phyloP scores from a whole-genome alignment of 805 yeast species.

The Yamadazyma nakazawae region DNA sequence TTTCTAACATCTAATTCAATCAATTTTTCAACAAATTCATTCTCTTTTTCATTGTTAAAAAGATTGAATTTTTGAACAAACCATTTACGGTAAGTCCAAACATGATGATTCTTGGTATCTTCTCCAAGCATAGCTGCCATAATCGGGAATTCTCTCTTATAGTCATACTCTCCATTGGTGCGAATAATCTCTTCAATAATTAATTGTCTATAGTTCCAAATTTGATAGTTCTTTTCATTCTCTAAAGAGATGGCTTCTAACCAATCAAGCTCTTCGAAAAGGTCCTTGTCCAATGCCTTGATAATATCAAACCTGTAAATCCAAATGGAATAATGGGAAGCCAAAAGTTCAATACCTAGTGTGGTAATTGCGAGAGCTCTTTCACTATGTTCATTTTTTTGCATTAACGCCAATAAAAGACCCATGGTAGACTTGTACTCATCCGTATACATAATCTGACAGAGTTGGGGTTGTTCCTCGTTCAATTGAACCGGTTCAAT shows the following conservation, averaged over 20 bases:
- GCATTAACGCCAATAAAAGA: slow-evolving; percentile 56
- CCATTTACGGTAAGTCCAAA: slow-evolving; percentile 94
- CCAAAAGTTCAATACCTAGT: slow-evolving; percentile 59
- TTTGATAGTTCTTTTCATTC: slow-evolving; percentile 89
- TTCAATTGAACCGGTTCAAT: slow-evolving; percentile 40
- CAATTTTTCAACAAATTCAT: slow-evolving; percentile 46
- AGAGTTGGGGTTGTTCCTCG: slow-evolving; percentile 46
- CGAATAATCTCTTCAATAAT: slow-evolving; percentile 42
- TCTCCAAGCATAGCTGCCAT: slow-evolving; percentile 65
- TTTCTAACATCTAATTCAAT: slow-evolving; percentile 69
- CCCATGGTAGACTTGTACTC: slow-evolving; percentile 67
- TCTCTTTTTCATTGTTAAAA: slow-evolving; percentile 45
- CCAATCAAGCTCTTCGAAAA: slow-evolving; percentile 69
- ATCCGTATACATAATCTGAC: slow-evolving; percentile 68
- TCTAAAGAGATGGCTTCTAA: slow-evolving; percentile 68
- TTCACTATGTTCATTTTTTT: slow-evolving; percentile 56
- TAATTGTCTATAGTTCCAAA: slow-evolving; percentile 90
- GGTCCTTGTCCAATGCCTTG: slow-evolving; percentile 30
- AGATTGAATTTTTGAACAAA: slow-evolving; percentile 54
- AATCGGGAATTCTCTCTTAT: slow-evolving; percentile 58
- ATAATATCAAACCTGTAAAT: slow-evolving; percentile 59
- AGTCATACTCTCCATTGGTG: slow-evolving; percentile 10
- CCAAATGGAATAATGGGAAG: slow-evolving; percentile 95
- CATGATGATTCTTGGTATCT: slow-evolving; percentile 91
- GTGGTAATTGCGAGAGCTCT: slow-evolving; percentile 70